Evolutionary conservation across 495 filamentous ascomycete genomes (phyloP).

Genomic region (Daldinia decipiens): DNA sequence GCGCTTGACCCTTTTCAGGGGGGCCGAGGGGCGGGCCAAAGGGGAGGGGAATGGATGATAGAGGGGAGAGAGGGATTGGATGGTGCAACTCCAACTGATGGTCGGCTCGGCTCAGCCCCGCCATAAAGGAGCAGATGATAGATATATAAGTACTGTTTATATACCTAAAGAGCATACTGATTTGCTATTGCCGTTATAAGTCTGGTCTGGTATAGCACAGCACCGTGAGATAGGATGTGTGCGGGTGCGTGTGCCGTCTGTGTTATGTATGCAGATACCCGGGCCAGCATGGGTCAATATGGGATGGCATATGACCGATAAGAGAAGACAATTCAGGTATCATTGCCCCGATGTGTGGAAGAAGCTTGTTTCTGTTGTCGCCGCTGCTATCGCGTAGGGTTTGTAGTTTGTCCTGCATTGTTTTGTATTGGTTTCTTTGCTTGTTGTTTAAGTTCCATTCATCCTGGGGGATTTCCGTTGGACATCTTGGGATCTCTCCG

Average conservation of each 20-base stretch:
- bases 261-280: conserved; percentile 3
- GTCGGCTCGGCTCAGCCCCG: conserved; percentile 38
- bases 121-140: conserved; percentile 25
- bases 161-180: background rate
- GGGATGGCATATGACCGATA: conserved; percentile 4
- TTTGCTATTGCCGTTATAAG: conserved; percentile 9
- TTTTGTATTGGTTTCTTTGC: background rate
- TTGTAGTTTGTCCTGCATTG: background rate
- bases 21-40: conserved; percentile 1
- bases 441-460: background rate
- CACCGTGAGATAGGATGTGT: conserved; percentile 5
- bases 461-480: background rate
- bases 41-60: background rate
- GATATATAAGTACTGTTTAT: conserved; percentile 2
- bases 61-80: conserved; percentile 15
- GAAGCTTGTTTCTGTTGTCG: background rate
- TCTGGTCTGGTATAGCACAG: conserved; percentile 11
- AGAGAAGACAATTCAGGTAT: conserved; percentile 7
- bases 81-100: conserved; percentile 18
- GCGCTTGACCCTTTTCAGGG: conserved; percentile 13
- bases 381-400: background rate
- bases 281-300: background rate
- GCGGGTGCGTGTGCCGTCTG: background rate
- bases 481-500: conserved; percentile 1
- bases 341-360: background rate